Percentiles rank a stretch among this genome's conserved stretches.
phyloP scores from a whole-genome alignment of 163 green algal species.

The Coccomyxa subellipsoidea region DNA sequence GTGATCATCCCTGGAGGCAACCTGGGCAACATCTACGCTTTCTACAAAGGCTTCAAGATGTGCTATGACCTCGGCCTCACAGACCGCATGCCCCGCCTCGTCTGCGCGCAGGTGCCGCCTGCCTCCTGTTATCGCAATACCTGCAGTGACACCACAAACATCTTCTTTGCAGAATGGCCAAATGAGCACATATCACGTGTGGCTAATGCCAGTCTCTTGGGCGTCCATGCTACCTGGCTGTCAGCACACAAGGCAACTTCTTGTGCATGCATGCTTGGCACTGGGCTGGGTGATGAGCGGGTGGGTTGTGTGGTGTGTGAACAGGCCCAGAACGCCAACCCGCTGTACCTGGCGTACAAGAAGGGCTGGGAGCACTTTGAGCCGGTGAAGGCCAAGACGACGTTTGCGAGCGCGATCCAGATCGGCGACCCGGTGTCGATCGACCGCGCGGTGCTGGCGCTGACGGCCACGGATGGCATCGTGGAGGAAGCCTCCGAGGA shows the following conservation, averaged over 20 bases:
- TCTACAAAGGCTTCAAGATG: constrained; percentile 99
- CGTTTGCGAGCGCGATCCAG: constrained; percentile 97
- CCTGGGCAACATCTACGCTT: constrained; percentile 99
- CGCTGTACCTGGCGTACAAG: constrained; percentile 90
- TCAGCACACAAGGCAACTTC: too few species aligned
- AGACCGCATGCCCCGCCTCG: constrained; percentile 89
- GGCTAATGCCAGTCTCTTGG: too few species aligned
- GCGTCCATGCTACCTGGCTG: too few species aligned
- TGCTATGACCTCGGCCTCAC: constrained; percentile 90
- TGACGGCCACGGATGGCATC: constrained; percentile 84
- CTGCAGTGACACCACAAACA: too few species aligned
- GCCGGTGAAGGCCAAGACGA: constrained; percentile 90
- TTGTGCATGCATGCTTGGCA: too few species aligned
- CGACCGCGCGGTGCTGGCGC: constrained; percentile 90
- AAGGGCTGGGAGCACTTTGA: constrained; percentile 82
- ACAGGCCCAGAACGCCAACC: constrained; percentile 92
- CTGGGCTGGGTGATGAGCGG: background rate
- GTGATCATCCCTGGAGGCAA: constrained; percentile 99
- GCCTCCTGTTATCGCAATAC: too few species aligned
- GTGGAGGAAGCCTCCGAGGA: constrained; percentile 96
- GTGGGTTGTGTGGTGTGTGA: background rate
- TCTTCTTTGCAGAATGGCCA: too few species aligned
- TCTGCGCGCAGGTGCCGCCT: constrained; percentile 70
- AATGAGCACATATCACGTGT: too few species aligned
- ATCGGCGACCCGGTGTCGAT: constrained; percentile 99